Percentiles rank a stretch among this genome's conserved stretches.
Conservation (phyloP, 1,139 yeast genomes). For the Kodamaea alishanica region DNA sequence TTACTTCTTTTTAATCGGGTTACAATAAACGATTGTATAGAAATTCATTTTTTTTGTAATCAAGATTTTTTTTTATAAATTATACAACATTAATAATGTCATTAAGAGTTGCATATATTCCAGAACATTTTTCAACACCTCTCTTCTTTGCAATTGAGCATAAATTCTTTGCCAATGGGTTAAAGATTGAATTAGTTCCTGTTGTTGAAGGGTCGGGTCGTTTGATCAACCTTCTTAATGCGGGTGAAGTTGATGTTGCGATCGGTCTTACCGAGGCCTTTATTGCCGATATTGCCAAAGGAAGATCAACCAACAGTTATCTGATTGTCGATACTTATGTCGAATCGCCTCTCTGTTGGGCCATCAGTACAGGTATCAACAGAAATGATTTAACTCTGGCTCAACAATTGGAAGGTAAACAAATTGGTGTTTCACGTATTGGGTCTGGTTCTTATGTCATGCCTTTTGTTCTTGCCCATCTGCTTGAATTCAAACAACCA, state of each 20-base stretch:
- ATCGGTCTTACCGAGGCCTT: slow-evolving; percentile 91
- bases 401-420: slow-evolving; percentile 55
- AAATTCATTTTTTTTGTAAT: not conserved
- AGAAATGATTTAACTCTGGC: slow-evolving; percentile 51
- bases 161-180: slow-evolving; percentile 32
- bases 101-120: slow-evolving; percentile 73
- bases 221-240: slow-evolving; percentile 67
- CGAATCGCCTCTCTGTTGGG: slow-evolving; percentile 84
- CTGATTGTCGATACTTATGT: slow-evolving; percentile 79
- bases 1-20: too few relatives aligned
- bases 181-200: slow-evolving; percentile 61
- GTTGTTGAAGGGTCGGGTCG: slow-evolving; percentile 90
- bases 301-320: slow-evolving; percentile 59
- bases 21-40: too few relatives aligned
- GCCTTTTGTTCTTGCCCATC: slow-evolving; percentile 78
- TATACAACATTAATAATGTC: slow-evolving; percentile 7
- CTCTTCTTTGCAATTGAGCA: slow-evolving; percentile 65
- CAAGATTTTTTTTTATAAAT: not conserved
- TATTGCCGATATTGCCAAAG: slow-evolving; percentile 75
- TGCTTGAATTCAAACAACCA: slow-evolving; percentile 46
- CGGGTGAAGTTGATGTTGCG: slow-evolving; percentile 66
- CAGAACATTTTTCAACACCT: slow-evolving; percentile 91
- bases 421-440: slow-evolving; percentile 80
- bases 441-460: slow-evolving; percentile 91
- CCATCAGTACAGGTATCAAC: slow-evolving; percentile 70